Base-by-base conservation (phyloP, 306 rosid species). In the Fagus crenata region DNA sequence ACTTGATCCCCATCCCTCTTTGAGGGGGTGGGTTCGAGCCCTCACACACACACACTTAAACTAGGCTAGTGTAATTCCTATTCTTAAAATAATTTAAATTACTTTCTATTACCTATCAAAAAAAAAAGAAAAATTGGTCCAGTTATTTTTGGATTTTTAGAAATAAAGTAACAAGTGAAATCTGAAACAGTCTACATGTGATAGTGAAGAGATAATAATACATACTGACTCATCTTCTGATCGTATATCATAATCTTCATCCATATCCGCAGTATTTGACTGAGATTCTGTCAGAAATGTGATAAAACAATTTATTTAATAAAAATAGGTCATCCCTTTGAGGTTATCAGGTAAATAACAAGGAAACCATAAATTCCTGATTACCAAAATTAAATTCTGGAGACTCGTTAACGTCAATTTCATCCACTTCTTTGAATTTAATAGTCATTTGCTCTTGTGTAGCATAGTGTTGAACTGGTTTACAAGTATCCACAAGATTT, bases 401-500 rank as follows among this genome's bases (percentile, higher is more conserved):
- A 55, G 90, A 79, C 76, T 86, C 88, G 73, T 76, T 69, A 69
- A 74, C 22, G 73, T 74, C 43, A 64, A 81, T 84, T 83, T 56
- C 82, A 53, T 84, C 86, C 53, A 59, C 81, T 49, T 75, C 88
- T 78, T 86, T 84, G 77, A 37, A 77, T 77, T 85, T 78, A 55
- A 76, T 75, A 78, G 84, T 83, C 53, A 6, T 36, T 49, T 55
- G 83, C 76, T 81, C 85, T 81, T 82, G 87, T 17, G 86, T 53
- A 40, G 86, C 69, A 72, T 59, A 67, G 69, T 86, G 84, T 80
- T 82, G 90, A 33, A 68, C 84, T 76, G 96, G 87, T 84, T 91
- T 90, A 85, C 61, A 33, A 69, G 83, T 36, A 73, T 95, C 98
- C 78, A 87, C 93, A 7, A 95, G 98, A 90, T 95, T 95, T 82